Evolutionary conservation across 176 grass and related monocot species (phyloP).

Genomic region (Dactylis glomerata): DNA sequence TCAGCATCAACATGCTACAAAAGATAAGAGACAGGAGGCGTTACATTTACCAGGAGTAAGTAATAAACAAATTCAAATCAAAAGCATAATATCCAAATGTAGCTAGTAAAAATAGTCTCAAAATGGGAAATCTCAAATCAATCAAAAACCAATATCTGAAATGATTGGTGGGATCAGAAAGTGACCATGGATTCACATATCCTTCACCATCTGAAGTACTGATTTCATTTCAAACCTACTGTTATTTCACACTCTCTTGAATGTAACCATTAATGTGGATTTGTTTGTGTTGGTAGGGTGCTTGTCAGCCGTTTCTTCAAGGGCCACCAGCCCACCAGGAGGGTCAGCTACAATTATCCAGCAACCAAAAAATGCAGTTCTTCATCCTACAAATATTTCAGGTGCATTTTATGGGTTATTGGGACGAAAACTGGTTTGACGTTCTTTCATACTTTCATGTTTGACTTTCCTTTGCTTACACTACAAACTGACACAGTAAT

Average conservation of each 20-base stretch:
- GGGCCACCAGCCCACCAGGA: neutral
- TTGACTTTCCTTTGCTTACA: constrained; percentile 7
- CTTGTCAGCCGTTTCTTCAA: neutral
- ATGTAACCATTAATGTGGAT: constrained; percentile 7
- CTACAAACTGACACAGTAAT: constrained; percentile 1
- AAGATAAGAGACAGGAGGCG: constrained; percentile 12
- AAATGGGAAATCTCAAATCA: neutral
- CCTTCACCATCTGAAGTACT: constrained; percentile 18
- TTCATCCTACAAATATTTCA: neutral
- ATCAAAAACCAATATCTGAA: neutral
- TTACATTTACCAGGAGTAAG: constrained; percentile 14
- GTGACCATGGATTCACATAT: neutral
- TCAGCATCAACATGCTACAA: constrained; percentile 67
- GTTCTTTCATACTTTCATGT: neutral
- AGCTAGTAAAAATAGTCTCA: neutral
- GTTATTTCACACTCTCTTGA: neutral
- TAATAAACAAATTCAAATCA: neutral
- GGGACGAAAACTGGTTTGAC: neutral
- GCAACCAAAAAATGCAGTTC: neutral
- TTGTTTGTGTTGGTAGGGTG: neutral
- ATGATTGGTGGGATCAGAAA: neutral
- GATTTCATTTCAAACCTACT: constrained; percentile 5
- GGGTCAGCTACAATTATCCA: constrained; percentile 1
- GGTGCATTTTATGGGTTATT: neutral
- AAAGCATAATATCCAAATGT: constrained; percentile 7